Conservation (phyloP, 169 alveolate species). For the Eimeria falciformis region DNA sequence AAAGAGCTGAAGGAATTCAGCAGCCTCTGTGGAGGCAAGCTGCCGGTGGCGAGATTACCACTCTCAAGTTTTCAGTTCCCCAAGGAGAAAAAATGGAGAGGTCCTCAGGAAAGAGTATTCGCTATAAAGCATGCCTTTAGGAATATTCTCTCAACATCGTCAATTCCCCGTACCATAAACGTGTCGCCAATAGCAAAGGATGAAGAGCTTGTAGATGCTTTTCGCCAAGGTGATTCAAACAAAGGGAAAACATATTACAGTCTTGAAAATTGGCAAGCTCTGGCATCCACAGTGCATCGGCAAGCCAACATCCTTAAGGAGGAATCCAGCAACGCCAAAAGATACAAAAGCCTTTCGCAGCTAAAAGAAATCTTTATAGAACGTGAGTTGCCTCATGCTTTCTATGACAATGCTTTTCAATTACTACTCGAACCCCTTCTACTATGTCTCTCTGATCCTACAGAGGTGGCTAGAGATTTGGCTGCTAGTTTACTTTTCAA, state of each 20-base stretch:
- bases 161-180: too few relatives aligned
- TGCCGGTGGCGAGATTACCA: background rate
- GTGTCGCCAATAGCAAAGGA: background rate
- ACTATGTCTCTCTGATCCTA: constrained; percentile 60
- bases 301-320: constrained; percentile 53
- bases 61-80: constrained; percentile 52
- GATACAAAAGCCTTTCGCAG: constrained; percentile 15
- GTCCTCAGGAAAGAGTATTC: background rate
- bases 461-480: constrained; percentile 21
- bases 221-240: background rate
- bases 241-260: background rate
- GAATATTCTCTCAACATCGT: too few relatives aligned
- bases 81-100: background rate
- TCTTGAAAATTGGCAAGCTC: constrained; percentile 35
- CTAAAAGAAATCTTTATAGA: constrained; percentile 27
- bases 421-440: constrained; percentile 32
- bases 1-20: background rate
- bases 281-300: constrained; percentile 36
- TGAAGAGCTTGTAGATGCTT: background rate
- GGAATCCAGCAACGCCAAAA: constrained; percentile 1
- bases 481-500: constrained; percentile 41
- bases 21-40: background rate
- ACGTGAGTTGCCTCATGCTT: constrained; percentile 15
- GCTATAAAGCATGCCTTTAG: too few relatives aligned
- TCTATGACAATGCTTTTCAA: constrained; percentile 34